These are phyloP conservation scores for Pleurotus pulmonarius DNA, from an alignment of 768 basidiomycete species.

Conservation along the genomic window DNA sequence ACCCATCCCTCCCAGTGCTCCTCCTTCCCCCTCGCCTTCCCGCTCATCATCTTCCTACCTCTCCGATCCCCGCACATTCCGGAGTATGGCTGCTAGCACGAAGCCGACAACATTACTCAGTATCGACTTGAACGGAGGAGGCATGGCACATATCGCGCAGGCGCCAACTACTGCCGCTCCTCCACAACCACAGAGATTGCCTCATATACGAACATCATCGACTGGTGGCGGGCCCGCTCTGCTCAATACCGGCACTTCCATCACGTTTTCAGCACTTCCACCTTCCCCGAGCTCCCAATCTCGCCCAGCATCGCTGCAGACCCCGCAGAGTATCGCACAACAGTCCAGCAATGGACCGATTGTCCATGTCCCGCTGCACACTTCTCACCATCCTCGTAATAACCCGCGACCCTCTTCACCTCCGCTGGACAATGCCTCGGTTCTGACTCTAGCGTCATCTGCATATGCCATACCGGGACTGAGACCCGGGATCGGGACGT, in stretches of 20 bases:
- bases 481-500: slow-evolving; percentile 43
- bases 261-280: slow-evolving; percentile 72
- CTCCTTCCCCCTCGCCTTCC: slow-evolving; percentile 84
- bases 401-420: slow-evolving; percentile 93
- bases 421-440: slow-evolving; percentile 87
- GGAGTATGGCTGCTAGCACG: slow-evolving; percentile 82
- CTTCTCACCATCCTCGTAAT: slow-evolving; percentile 89
- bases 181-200: slow-evolving; percentile 48
- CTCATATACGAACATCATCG: slow-evolving; percentile 62
- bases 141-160: slow-evolving; percentile 91
- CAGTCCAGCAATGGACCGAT: slow-evolving; percentile 25
- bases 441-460: slow-evolving; percentile 91
- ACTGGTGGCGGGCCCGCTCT: slow-evolving; percentile 41
- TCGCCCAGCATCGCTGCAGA: slow-evolving; percentile 39
- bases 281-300: slow-evolving; percentile 34
- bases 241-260: slow-evolving; percentile 49
- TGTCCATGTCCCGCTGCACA: slow-evolving; percentile 85
- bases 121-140: slow-evolving; percentile 68
- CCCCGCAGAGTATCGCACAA: slow-evolving; percentile 26
- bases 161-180: slow-evolving; percentile 57
- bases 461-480: slow-evolving; percentile 75
- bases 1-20: slow-evolving; percentile 83
- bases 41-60: slow-evolving; percentile 81
- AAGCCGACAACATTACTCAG: slow-evolving; percentile 95
- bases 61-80: slow-evolving; percentile 77